Evolutionary conservation across 345 rosid species (phyloP), one percentile per base, ranked within the genome.

Genomic region (Dovyalis caffra): DNA sequence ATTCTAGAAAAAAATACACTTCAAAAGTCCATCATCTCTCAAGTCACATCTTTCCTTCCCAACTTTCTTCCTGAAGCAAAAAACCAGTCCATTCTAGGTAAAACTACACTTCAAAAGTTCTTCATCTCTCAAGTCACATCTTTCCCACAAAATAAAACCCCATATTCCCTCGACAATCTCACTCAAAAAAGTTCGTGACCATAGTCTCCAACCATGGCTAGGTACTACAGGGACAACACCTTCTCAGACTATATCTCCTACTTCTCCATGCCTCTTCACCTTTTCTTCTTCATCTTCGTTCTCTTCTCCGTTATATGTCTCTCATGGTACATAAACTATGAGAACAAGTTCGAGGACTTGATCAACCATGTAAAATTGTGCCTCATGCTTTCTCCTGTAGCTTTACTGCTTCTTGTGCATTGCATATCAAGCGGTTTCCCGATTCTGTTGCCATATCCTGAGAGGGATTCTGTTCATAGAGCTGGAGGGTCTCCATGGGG

Each of bases 281-380:
- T 90, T 0, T 82, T 65, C 73, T 78, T 90, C 68, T 85, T 90
- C 68, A 70, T 83, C 26, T 1, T 31, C 73, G 34, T 87, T 29
- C 78, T 88, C 61, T 58, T 88, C 34, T 71, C 69, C 38, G 64
- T 85, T 0, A 2, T 84, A 20, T 79, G 86, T 25, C 40, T 90
- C n/a, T 83, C 89, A 11, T 86, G 90, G 89, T 87, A 84, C 86
- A 72, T 84, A 35, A 87, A 79, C 78, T 85, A 84, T 0, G 90
- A 87, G 57, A 78, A 83, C 45, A 64, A 57, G 79, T 10, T 87
- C 4, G 87, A 87, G 62, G 89, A 87, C 60, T 4, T 87, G 57
- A 47, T 81, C 31, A 73, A 68, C 75, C 89, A 83, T 34, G 66
- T 83, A 60, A 90, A 86, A 71, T 38, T 90, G 53, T 68, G 78